A percentile compares a stretch with the other conserved stretches of the same genome.
These are phyloP conservation scores for Chrysoporthe puriensis DNA, from an alignment of 2,329 filamentous ascomycete genomes.

Conservation along the genomic window DNA sequence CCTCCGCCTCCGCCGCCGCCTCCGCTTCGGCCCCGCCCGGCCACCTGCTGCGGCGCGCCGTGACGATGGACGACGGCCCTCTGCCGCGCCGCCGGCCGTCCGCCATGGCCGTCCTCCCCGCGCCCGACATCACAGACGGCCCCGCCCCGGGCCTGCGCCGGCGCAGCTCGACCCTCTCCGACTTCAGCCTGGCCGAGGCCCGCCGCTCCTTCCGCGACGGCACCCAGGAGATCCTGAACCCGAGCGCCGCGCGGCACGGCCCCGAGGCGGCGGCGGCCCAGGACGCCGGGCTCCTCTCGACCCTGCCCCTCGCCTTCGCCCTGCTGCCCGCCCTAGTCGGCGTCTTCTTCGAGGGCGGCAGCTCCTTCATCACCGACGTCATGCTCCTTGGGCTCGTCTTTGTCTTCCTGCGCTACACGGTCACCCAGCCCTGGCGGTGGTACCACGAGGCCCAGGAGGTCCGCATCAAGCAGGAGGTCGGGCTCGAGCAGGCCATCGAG, in stretches of 20 bases:
- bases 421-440: constrained; percentile 87
- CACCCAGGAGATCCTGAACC: constrained; percentile 69
- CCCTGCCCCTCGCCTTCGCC: constrained; percentile 80
- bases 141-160: constrained; percentile 49
- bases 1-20: constrained; percentile 8
- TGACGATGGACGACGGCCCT: constrained; percentile 43
- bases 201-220: constrained; percentile 66
- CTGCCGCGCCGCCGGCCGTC: constrained; percentile 32
- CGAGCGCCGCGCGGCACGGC: constrained; percentile 44
- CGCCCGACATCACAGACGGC: constrained; percentile 35
- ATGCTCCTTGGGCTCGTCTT: constrained; percentile 79
- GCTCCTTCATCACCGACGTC: constrained; percentile 80
- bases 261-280: constrained; percentile 35
- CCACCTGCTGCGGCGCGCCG: constrained; percentile 46
- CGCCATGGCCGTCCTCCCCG: constrained; percentile 29
- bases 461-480: constrained; percentile 54
- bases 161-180: constrained; percentile 78
- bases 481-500: constrained; percentile 47
- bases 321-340: constrained; percentile 86
- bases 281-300: constrained; percentile 74
- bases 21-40: constrained; percentile 35
- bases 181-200: constrained; percentile 71
- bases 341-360: constrained; percentile 82
- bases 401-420: constrained; percentile 90
- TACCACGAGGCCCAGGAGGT: constrained; percentile 72